Evolutionary conservation across 148 eudicot species (phyloP).

Genomic region (Rheum nobile): DNA sequence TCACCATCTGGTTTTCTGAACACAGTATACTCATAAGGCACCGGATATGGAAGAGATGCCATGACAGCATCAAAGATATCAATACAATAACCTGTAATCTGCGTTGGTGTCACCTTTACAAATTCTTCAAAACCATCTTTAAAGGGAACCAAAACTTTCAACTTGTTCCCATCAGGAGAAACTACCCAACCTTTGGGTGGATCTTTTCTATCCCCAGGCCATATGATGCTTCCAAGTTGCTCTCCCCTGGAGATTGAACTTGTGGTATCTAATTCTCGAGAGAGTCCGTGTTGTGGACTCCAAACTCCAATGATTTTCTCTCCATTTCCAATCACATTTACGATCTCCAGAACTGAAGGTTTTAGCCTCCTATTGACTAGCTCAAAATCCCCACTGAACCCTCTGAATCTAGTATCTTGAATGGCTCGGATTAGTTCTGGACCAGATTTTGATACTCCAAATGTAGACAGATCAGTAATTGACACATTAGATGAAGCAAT

Average conservation of each 20-base stretch:
- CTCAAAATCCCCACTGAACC: conserved; percentile 44
- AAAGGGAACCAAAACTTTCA: conserved; percentile 34
- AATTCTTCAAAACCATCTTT: conserved; percentile 25
- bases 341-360: conserved; percentile 21
- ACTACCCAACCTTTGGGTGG: conserved; percentile 18
- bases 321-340: conserved; percentile 28
- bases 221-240: not conserved
- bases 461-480: conserved; percentile 24
- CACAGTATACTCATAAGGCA: conserved; percentile 29
- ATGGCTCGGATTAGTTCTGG: conserved; percentile 23
- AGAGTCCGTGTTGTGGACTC: conserved; percentile 13
- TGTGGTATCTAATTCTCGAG: not conserved
- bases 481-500: not conserved
- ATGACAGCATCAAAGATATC: too few species aligned
- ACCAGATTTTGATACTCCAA: too few species aligned
- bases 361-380: conserved; percentile 34
- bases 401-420: conserved; percentile 20
- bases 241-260: not conserved
- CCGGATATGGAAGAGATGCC: conserved; percentile 23
- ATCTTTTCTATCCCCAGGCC: not conserved
- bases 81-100: conserved; percentile 29
- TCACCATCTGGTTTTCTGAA: conserved; percentile 8
- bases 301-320: conserved; percentile 19
- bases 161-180: conserved; percentile 11
- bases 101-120: conserved; percentile 11